phyloP scores from a whole-genome alignment of 106 monocot genomes.

The Acorus calamus region DNA sequence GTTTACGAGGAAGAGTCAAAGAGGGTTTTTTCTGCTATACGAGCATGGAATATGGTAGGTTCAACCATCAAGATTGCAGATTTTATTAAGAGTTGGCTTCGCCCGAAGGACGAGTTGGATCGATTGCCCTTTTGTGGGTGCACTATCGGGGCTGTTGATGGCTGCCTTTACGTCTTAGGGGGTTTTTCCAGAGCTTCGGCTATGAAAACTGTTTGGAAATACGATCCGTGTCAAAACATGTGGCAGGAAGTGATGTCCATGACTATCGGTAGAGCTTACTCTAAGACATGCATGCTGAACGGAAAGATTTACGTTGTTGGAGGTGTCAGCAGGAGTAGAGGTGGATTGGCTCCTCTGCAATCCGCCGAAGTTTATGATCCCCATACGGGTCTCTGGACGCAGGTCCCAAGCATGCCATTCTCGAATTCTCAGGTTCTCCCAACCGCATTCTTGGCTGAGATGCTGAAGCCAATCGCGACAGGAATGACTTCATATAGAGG shows the following conservation, averaged over 20 bases:
- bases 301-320: constrained; percentile 82
- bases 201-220: constrained; percentile 61
- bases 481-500: constrained; percentile 75
- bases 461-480: constrained; percentile 86
- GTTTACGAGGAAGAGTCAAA: constrained; percentile 37
- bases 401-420: constrained; percentile 68
- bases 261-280: constrained; percentile 62
- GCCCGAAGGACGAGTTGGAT: constrained; percentile 19
- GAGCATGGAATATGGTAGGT: constrained; percentile 45
- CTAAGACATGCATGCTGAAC: constrained; percentile 60
- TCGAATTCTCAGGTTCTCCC: constrained; percentile 48
- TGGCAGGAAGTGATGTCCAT: constrained; percentile 79
- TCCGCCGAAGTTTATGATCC: constrained; percentile 90
- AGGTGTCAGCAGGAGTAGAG: constrained; percentile 51
- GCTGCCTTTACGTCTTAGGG: constrained; percentile 80
- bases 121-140: constrained; percentile 60
- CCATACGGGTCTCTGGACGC: constrained; percentile 38
- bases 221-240: constrained; percentile 51
- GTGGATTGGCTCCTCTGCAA: constrained; percentile 52
- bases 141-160: constrained; percentile 53
- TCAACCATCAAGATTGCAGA: constrained; percentile 49
- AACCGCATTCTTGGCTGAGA: constrained; percentile 63
- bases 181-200: constrained; percentile 55
- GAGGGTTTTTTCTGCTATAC: constrained; percentile 18
- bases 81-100: constrained; percentile 58